phyloP scores from a whole-genome alignment of 768 basidiomycete species.

The Leccinellum albellum region DNA sequence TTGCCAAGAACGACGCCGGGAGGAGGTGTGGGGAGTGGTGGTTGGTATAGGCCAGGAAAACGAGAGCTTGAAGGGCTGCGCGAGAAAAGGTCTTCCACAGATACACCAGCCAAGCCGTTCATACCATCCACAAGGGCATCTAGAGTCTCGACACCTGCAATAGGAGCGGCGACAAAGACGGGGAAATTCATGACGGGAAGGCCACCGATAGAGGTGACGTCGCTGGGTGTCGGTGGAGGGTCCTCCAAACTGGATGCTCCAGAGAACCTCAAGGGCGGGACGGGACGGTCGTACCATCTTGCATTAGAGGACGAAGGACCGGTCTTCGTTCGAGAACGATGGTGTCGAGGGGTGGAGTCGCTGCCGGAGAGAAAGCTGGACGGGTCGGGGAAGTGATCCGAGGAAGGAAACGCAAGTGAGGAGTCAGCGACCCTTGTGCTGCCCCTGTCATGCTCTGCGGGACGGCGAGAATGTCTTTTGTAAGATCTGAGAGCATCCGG shows the following conservation, averaged over 20 bases:
- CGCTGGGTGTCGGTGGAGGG: constrained; percentile 66
- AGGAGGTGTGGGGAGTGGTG: constrained; percentile 79
- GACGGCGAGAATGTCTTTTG: constrained; percentile 25
- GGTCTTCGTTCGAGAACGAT: constrained; percentile 53
- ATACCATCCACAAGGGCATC: constrained; percentile 87
- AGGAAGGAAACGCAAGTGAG: constrained; percentile 26
- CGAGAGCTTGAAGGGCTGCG: constrained; percentile 45
- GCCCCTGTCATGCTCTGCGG: constrained; percentile 23
- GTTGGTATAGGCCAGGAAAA: constrained; percentile 65
- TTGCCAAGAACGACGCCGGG: constrained; percentile 71
- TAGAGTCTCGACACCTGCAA: constrained; percentile 80
- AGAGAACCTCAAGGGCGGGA: constrained; percentile 59
- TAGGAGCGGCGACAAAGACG: constrained; percentile 71
- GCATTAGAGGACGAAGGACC: constrained; percentile 48
- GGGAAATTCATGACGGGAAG: constrained; percentile 45
- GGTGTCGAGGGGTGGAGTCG: constrained; percentile 36
- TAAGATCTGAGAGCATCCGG: constrained; percentile 15
- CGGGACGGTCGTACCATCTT: constrained; percentile 41
- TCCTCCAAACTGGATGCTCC: constrained; percentile 72
- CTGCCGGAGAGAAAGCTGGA: constrained; percentile 22
- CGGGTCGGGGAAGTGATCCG: constrained; percentile 22
- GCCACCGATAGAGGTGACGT: constrained; percentile 30
- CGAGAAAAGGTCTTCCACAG: constrained; percentile 52
- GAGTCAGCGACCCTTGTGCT: constrained; percentile 26
- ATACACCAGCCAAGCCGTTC: constrained; percentile 80